phyloP scores from a whole-genome alignment of 208 protist genomes.

The Crithidia expoeki region DNA sequence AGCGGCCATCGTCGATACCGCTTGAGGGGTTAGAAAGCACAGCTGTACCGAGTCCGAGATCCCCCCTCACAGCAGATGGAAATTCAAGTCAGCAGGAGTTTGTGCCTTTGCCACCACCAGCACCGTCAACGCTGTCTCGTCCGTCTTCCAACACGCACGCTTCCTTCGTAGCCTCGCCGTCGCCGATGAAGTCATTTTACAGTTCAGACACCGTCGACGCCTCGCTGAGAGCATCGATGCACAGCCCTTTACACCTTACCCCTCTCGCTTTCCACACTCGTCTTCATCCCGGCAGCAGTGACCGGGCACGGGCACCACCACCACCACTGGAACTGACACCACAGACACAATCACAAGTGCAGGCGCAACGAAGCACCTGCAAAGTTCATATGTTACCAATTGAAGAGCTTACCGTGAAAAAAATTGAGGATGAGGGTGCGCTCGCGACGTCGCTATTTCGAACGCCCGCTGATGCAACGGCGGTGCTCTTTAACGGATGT shows the following conservation, averaged over 20 bases:
- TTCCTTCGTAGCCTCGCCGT: background rate
- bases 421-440: no score
- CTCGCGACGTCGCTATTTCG: no score
- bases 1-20: background rate
- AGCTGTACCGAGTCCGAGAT: no score
- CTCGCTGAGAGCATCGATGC: background rate
- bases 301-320: slow-evolving; percentile 1
- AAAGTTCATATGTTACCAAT: no score
- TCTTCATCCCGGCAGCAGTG: background rate
- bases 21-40: background rate
- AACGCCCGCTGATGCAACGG: background rate
- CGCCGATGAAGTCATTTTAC: background rate
- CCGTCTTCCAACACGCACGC: background rate
- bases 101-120: background rate
- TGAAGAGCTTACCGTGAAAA: background rate
- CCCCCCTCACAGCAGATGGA: no score
- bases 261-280: slow-evolving; percentile 13
- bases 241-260: slow-evolving; percentile 20
- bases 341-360: background rate
- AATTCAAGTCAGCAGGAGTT: background rate
- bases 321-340: slow-evolving; percentile 10
- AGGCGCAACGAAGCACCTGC: background rate
- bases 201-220: background rate
- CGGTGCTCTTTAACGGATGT: background rate
- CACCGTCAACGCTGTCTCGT: background rate